These are phyloP conservation scores for Fusarium haematococcum DNA, from an alignment of 2,329 filamentous ascomycete species.

Conservation along the genomic window DNA sequence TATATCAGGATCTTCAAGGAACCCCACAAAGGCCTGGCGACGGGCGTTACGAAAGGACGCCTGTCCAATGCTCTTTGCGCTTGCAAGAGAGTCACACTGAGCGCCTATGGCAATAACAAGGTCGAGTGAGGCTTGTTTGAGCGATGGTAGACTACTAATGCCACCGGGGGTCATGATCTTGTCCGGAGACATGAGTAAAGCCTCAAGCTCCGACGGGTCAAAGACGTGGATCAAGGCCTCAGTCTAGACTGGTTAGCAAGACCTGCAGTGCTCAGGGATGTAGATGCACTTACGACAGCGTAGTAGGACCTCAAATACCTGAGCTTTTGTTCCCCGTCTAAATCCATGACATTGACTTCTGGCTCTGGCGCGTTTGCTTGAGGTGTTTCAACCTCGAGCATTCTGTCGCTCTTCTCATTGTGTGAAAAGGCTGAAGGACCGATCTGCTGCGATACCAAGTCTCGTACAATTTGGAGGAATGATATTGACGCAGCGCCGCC, in stretches of 20 bases:
- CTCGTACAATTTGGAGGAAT: slow-evolving; percentile 59
- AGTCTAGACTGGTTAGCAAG: slow-evolving; percentile 38
- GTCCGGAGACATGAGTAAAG: slow-evolving; percentile 25
- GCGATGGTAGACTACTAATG: not conserved
- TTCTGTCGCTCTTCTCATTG: slow-evolving; percentile 44
- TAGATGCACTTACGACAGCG: slow-evolving; percentile 24
- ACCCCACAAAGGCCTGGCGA: slow-evolving; percentile 32
- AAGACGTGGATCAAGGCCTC: slow-evolving; percentile 52
- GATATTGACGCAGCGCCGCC: slow-evolving; percentile 65
- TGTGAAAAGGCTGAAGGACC: slow-evolving; percentile 43
- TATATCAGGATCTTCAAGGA: slow-evolving; percentile 43
- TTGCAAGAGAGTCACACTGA: slow-evolving; percentile 35
- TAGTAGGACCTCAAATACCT: slow-evolving; percentile 31
- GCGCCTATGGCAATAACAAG: slow-evolving; percentile 43
- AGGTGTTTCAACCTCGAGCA: slow-evolving; percentile 43
- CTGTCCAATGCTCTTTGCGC: slow-evolving; percentile 41
- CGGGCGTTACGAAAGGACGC: slow-evolving; percentile 59
- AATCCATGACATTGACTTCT: not conserved
- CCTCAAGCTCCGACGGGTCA: slow-evolving; percentile 44
- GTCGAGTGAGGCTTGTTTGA: slow-evolving; percentile 26
- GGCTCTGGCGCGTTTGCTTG: slow-evolving; percentile 6
- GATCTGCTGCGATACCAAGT: slow-evolving; percentile 42
- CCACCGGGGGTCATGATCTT: not conserved
- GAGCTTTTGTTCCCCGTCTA: not conserved
- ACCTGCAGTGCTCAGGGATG: fast-evolving